Percentiles rank a stretch among this genome's conserved stretches.
Evolutionary conservation across 352 stramenopile genomes (phyloP).

Genomic region (Phytophthora pistaciae): DNA sequence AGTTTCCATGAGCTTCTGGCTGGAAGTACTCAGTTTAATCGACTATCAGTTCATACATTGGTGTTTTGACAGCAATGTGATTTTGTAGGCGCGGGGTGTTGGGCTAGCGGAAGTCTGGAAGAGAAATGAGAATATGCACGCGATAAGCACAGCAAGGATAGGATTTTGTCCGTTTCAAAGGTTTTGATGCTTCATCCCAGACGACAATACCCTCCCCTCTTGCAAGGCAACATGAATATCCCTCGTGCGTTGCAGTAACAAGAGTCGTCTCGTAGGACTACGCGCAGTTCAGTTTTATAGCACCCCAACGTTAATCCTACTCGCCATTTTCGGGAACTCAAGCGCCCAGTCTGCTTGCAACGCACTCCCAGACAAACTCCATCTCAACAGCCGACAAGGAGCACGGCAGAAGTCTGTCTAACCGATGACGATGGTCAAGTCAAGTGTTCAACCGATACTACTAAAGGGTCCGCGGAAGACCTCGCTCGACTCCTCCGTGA

Average conservation of each 20-base stretch:
- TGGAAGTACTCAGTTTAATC: too few species aligned
- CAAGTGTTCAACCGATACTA: background rate
- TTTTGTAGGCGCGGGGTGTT: too few species aligned
- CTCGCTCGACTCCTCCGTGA: conserved; percentile 5
- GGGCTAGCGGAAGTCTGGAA: background rate
- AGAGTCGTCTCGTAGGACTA: background rate
- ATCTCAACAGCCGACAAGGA: background rate
- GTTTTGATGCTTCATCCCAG: background rate
- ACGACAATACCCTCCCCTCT: background rate
- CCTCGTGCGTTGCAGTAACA: background rate
- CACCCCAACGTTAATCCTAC: too few species aligned
- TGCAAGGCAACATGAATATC: background rate
- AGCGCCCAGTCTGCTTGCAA: background rate
- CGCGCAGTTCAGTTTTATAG: background rate
- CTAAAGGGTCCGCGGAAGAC: conserved; percentile 4
- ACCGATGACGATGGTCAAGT: background rate
- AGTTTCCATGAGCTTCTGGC: background rate
- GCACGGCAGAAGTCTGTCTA: too few species aligned
- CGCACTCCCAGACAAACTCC: background rate
- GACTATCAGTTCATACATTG: background rate
- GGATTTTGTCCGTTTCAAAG: background rate
- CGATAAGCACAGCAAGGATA: background rate
- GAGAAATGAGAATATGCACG: conserved; percentile 1
- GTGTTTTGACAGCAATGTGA: background rate
- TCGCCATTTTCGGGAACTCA: background rate